These are phyloP conservation scores for Lachancea thermotolerans DNA, from an alignment of 805 yeast genomes.

Conservation along the genomic window DNA sequence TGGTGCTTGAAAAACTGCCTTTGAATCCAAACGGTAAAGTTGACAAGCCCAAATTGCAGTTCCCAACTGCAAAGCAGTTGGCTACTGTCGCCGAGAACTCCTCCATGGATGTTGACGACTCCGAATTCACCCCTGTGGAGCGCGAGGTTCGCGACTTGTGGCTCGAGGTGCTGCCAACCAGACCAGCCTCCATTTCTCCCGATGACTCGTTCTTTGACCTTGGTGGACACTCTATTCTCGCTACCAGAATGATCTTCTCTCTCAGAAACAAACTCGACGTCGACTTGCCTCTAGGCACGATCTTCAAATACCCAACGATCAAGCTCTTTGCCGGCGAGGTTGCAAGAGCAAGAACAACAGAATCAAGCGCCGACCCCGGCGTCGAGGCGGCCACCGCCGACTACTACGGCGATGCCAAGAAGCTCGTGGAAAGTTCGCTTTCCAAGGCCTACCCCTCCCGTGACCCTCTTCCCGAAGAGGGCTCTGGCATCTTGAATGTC, in stretches of 20 bases:
- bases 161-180: constrained; percentile 77
- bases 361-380: constrained; percentile 23
- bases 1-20: constrained; percentile 81
- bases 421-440: constrained; percentile 37
- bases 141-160: constrained; percentile 70
- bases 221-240: constrained; percentile 96
- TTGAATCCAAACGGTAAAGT: constrained; percentile 97
- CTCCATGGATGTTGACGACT: constrained; percentile 37
- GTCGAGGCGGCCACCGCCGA: constrained; percentile 31
- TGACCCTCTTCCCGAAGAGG: neutral
- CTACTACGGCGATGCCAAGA: constrained; percentile 72
- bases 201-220: constrained; percentile 91
- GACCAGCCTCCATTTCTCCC: constrained; percentile 69
- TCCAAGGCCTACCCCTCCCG: constrained; percentile 41
- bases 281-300: constrained; percentile 82
- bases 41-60: constrained; percentile 94
- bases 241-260: constrained; percentile 94
- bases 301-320: constrained; percentile 86
- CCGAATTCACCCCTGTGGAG: constrained; percentile 59
- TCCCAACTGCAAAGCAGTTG: constrained; percentile 85
- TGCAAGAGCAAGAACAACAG: constrained; percentile 45
- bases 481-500: constrained; percentile 42
- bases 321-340: constrained; percentile 70
- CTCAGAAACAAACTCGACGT: constrained; percentile 70
- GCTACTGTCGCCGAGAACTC: constrained; percentile 59